Evolutionary conservation across 2,329 filamentous ascomycete genomes (phyloP).

Genomic region (Parascedosporium putredinis): DNA sequence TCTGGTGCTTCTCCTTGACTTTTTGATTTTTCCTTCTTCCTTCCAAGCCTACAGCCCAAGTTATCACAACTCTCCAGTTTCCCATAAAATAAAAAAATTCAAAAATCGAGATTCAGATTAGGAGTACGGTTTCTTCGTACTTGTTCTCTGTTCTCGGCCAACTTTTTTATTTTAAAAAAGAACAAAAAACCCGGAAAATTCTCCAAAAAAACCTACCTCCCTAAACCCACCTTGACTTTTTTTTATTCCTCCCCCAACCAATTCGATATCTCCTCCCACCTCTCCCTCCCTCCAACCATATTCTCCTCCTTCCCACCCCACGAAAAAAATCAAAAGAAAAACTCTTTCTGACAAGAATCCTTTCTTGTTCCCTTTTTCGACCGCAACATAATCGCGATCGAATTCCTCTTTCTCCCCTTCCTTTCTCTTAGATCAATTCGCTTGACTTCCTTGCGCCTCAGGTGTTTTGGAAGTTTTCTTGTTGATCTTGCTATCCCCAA

Average conservation of each 20-base stretch:
- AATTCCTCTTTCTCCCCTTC: too few relatives aligned
- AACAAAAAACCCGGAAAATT: conserved; percentile 42
- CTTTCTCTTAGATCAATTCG: neutral
- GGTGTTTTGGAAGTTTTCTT: too few relatives aligned
- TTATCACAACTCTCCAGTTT: conserved; percentile 30
- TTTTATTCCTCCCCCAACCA: conserved; percentile 10
- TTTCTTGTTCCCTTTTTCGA: conserved; percentile 1
- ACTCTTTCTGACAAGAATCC: neutral
- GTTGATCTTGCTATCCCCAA: too few relatives aligned
- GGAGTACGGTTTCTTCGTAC: conserved; percentile 47
- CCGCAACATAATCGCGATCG: neutral
- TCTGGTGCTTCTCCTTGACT: conserved; percentile 25
- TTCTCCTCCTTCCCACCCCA: neutral
- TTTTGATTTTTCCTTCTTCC: conserved; percentile 26
- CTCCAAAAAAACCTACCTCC: conserved; percentile 51
- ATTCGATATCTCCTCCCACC: conserved; percentile 2
- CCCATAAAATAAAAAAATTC: conserved; percentile 22
- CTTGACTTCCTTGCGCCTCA: neutral
- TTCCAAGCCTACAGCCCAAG: conserved; percentile 28
- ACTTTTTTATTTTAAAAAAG: conserved; percentile 37
- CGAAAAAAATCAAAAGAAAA: neutral
- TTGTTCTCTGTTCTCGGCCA: conserved; percentile 50
- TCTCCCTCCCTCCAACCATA: neutral
- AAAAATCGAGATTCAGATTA: conserved; percentile 38
- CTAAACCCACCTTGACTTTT: conserved; percentile 27